Base-by-base conservation (phyloP, 2,329 filamentous ascomycete species). In the Zasmidium citrigriseum region DNA sequence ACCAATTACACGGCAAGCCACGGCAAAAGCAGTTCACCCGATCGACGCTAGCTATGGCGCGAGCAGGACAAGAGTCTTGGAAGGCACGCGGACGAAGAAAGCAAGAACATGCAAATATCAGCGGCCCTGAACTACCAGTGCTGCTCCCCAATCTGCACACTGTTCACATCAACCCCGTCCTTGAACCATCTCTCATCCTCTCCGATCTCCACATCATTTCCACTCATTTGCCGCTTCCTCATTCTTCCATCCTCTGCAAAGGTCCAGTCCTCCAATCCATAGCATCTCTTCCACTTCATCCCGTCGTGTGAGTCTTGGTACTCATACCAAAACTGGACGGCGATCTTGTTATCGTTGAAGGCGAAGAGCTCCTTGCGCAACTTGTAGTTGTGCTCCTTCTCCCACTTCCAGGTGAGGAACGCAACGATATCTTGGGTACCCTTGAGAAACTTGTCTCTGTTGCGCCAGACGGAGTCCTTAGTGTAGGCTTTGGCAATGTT, bases 291-390 rank as follows among this genome's bases (percentile, higher is more conserved):
- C 91, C 91, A 96, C 72, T 90, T 79, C 76, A 79, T 75, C 7
- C 72, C 86, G 38, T 89, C 87, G 1, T 80, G 67, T 7, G 76
- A 75, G 68, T 93, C 89, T 63, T 86, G 83, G 76, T 86, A 93
- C 74, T 96, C 89, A 68, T 93, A 96, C 91, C 91, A 96, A 52
- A 67, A 68, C 53, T 96, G 90, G 21, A 96, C 91, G 1, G 91
- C 91, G 63, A 93, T 93, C 75, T 85, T 89, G 73, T 93, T 80
- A 38, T 87, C 86, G 0, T 77, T 81, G 68, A 91, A 95, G 1
- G 89, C 82, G 73, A 96, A 96, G 1, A 96, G 78, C 71, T 96
- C 91, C 73, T 96, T 96, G 54, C 91, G 83, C 55, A 96, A 80
- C 0, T 83, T 82, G 68, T 96, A 96, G 16, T 81, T 85, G 46